phyloP scores from a whole-genome alignment of 2,329 filamentous ascomycete species.

The Pyricularia sp. region DNA sequence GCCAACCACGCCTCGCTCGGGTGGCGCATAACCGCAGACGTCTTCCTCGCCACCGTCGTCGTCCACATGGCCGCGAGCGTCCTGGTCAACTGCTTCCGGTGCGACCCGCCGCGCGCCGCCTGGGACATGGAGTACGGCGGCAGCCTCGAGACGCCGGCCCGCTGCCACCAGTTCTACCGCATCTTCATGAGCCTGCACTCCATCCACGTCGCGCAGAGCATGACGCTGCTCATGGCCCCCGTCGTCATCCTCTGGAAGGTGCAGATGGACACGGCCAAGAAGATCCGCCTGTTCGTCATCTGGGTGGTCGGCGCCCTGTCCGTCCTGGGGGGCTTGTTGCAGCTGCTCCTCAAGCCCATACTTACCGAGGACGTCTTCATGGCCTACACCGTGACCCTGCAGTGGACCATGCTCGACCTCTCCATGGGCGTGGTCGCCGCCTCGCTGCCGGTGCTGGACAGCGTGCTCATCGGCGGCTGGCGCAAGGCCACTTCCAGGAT shows the following conservation, averaged over 20 bases:
- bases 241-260: background rate
- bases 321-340: background rate
- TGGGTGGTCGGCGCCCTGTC: background rate
- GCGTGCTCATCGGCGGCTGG: background rate
- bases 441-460: background rate
- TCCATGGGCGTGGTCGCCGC: background rate
- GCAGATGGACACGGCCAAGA: background rate
- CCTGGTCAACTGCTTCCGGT: background rate
- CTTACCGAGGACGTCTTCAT: background rate
- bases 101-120: no score
- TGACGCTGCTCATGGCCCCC: background rate
- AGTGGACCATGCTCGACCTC: background rate
- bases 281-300: background rate
- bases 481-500: background rate
- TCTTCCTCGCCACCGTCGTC: no score
- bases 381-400: background rate
- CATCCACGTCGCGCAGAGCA: background rate
- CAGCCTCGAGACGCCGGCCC: background rate
- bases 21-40: no score
- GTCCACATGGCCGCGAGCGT: background rate
- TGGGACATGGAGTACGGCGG: background rate
- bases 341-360: background rate
- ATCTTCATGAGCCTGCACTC: background rate
- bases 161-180: background rate
- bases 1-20: no score